Evolutionary conservation across 2,329 filamentous ascomycete genomes (phyloP), one percentile per base, ranked within the genome.

Genomic region (Beauveria brongniartii): DNA sequence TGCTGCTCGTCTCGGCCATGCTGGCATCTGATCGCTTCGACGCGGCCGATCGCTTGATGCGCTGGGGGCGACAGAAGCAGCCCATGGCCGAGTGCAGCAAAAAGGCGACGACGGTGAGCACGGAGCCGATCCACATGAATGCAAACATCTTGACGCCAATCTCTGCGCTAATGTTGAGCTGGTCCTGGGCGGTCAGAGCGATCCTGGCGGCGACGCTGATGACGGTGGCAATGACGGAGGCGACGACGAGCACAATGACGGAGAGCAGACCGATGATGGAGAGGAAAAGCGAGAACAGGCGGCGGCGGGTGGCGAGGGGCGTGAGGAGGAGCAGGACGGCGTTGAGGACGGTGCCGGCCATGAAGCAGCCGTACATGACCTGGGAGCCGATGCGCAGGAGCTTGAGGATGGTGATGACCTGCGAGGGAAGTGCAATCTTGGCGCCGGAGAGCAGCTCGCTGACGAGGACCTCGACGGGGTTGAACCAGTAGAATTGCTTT

Each of bases 311-410:
- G 62, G 78, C 82, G 73, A 88, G 66, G 75, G 79, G 68, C 70
- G 88, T 73, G 73, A 87, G 66, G 70, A 92, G 82, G 63, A 94
- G 84, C 66, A 92, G 83, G 66, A 92, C 70, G 69, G 90, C 87
- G 70, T 84, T 85, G 69, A 96, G 77, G 67, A 87, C 79, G 48
- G 85, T 80, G 55, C 85, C 87, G 8, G 86, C 80, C 54, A 97
- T 76, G 80, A 95, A 96, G 74, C 93, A 87, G 64, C 83, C 89
- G 70, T 95, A 96, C 92, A 97, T 96, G 81, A 89, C 84, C 69
- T 90, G 83, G 9, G 89, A 93, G 52, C 87, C 89, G 62, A 88
- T 80, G 60, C 82, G 82, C 66, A 96, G 87, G 62, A 96, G 82
- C 62, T 81, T 78, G 55, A 97, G 84, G 66, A 92, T 87, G 63